These are phyloP conservation scores for Xylariaceae sp. DNA, from an alignment of 2,329 filamentous ascomycete genomes.

Conservation along the genomic window DNA sequence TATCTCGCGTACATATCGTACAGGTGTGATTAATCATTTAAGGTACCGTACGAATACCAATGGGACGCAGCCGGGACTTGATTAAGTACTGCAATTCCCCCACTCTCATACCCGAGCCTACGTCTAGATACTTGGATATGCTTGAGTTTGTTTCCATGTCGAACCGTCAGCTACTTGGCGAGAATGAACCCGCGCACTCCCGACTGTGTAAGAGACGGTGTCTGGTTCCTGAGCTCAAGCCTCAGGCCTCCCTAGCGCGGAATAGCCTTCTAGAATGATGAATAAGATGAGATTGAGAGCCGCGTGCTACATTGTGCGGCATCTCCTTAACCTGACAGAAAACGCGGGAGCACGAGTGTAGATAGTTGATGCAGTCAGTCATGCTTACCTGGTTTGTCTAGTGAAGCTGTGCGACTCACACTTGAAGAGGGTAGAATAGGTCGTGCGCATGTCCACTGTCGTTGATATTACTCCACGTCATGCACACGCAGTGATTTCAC, in stretches of 20 bases:
- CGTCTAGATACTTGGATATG: too few relatives aligned
- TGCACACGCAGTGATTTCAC: neutral
- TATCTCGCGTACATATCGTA: neutral
- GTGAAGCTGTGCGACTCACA: slow-evolving; percentile 12
- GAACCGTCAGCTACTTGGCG: too few relatives aligned
- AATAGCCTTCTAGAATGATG: neutral
- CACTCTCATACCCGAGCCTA: too few relatives aligned
- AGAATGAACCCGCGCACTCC: too few relatives aligned
- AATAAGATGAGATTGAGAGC: neutral
- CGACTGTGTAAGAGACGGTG: too few relatives aligned
- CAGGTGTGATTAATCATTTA: neutral
- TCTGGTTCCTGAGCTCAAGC: too few relatives aligned
- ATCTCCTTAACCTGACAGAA: neutral
- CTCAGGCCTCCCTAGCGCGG: neutral
- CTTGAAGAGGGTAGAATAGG: neutral
- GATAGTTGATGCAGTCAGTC: neutral
- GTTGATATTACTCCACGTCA: neutral
- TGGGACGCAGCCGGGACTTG: neutral
- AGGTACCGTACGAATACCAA: neutral
- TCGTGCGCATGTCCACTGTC: neutral
- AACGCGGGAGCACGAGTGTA: neutral
- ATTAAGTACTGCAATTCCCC: too few relatives aligned
- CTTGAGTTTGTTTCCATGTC: neutral
- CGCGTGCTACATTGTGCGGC: neutral
- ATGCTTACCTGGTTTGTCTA: neutral